Percentiles rank a stretch among this genome's conserved stretches.
These are phyloP conservation scores for Cryptococcus sp. DNA, from an alignment of 1,284 basidiomycete species.

Conservation along the genomic window DNA sequence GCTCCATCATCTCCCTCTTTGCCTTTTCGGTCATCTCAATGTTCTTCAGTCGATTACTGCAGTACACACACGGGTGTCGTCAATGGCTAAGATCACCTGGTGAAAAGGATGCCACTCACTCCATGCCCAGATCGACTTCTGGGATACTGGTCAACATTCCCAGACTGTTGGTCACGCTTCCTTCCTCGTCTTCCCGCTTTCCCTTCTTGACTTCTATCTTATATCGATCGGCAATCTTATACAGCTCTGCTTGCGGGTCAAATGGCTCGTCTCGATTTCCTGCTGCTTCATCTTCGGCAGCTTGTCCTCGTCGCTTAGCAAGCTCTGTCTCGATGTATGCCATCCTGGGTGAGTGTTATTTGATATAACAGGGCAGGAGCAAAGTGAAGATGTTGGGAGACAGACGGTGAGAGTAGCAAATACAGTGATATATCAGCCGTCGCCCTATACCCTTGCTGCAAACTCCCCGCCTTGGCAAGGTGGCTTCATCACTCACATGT, in stretches of 20 bases:
- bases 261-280: conserved; percentile 54
- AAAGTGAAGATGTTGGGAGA: not conserved
- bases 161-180: conserved; percentile 86
- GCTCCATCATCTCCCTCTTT: conserved; percentile 78
- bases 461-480: too few species aligned
- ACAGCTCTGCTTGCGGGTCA: conserved; percentile 80
- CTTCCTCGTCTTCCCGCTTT: conserved; percentile 64
- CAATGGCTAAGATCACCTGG: not conserved
- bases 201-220: conserved; percentile 34
- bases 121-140: conserved; percentile 96
- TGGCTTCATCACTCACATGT: conserved; percentile 85
- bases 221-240: conserved; percentile 63
- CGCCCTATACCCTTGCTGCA: not conserved
- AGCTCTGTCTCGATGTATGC: conserved; percentile 95
- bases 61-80: not conserved
- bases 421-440: too few species aligned
- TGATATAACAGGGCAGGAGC: not conserved
- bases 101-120: conserved; percentile 61
- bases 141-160: conserved; percentile 96
- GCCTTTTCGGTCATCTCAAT: conserved; percentile 97
- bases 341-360: conserved; percentile 66
- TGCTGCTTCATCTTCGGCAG: conserved; percentile 54
- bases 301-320: conserved; percentile 67
- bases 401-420: not conserved
- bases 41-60: conserved; percentile 82